Base-by-base conservation (phyloP, 768 basidiomycete species). In the Fibroporia radiculosa region DNA sequence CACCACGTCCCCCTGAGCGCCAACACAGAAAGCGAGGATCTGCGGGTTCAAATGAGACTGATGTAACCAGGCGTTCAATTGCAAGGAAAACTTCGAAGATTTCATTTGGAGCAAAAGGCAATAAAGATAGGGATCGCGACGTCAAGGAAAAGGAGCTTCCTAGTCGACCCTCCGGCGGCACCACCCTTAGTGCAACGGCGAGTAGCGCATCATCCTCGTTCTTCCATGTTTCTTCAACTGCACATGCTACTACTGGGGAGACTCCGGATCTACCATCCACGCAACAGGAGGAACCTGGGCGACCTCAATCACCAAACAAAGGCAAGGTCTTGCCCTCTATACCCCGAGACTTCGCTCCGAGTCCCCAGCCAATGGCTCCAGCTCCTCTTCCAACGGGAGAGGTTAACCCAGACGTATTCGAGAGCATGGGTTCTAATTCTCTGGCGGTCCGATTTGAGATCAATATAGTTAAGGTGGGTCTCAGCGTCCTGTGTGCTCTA, bases 401-500 rank as follows among this genome's bases (percentile, higher is more conserved):
- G 54, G 77, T 82, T 6, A 78, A 81, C 49, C 67, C 72, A 16
- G 80, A 82, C 20, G 59, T 81, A 43, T 85, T 88, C 53, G 89
- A 88, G 54, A 77, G 62, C 51, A 77, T 86, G 59, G 81, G 80
- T 22, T 78, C 80, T 46, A 89, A 81, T 62, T 79, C 79, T 33
- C 61, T 98, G 50, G 83, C 89, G 51, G 95, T 99, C 10, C 77
- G 91, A 50, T 99, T 98, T 63, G 95, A 99, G 65, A 89, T 98
- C 48, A 93, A 86, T 61, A 84, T 99, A 53, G 90, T 99, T 62
- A 97, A 97, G 78, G 93, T 93, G 52, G 14, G 82, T 64, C 12
- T 31, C 51, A 29, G 16, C 36, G 12, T 34, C 23, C 40, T 33
- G 20, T 40, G 24, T 34, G 19, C 27, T 35, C 18, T 24, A 12